Evolutionary conservation across 192 early-diverging fungal species (phyloP).

Genomic region (Martensiomyces pterosporus): DNA sequence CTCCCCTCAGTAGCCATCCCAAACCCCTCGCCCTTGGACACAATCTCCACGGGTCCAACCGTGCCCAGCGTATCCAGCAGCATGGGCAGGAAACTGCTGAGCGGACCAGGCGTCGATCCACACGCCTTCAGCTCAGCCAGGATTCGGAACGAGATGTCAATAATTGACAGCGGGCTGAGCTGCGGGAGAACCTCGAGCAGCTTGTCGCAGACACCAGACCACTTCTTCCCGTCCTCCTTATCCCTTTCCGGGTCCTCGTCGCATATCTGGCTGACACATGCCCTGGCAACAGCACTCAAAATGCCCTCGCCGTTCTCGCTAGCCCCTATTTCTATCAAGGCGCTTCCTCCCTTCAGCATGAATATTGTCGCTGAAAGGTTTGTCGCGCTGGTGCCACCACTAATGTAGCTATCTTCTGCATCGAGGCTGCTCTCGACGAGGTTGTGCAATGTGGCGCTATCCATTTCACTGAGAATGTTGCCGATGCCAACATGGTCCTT

Average conservation of each 20-base stretch:
- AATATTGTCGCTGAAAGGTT: neutral
- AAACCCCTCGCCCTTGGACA: neutral
- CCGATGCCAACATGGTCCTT: neutral
- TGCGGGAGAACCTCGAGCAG: slow-evolving; percentile 30
- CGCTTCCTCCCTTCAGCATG: slow-evolving; percentile 25
- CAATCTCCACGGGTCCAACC: slow-evolving; percentile 36
- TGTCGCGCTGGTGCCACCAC: neutral
- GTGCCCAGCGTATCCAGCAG: slow-evolving; percentile 38
- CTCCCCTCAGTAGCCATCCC: neutral
- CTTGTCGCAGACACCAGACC: slow-evolving; percentile 23
- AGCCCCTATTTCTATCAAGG: slow-evolving; percentile 18
- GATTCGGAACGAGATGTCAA: slow-evolving; percentile 34
- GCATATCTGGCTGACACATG: slow-evolving; percentile 40
- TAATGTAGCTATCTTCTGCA: too few species aligned
- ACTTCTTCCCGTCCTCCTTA: slow-evolving; percentile 3
- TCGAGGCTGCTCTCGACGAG: neutral
- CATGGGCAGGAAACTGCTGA: slow-evolving; percentile 27
- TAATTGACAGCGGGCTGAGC: slow-evolving; percentile 19
- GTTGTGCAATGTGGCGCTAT: neutral
- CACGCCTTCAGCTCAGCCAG: slow-evolving; percentile 38
- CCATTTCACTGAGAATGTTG: neutral
- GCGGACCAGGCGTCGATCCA: slow-evolving; percentile 15
- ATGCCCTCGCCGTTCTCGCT: slow-evolving; percentile 1
- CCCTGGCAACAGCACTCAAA: slow-evolving; percentile 11
- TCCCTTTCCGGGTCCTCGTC: slow-evolving; percentile 21